A percentile compares a stretch with the other conserved stretches of the same genome.
Evolutionary conservation across 148 eudicot genomes (phyloP).

Genomic region (Persicaria tinctoria): DNA sequence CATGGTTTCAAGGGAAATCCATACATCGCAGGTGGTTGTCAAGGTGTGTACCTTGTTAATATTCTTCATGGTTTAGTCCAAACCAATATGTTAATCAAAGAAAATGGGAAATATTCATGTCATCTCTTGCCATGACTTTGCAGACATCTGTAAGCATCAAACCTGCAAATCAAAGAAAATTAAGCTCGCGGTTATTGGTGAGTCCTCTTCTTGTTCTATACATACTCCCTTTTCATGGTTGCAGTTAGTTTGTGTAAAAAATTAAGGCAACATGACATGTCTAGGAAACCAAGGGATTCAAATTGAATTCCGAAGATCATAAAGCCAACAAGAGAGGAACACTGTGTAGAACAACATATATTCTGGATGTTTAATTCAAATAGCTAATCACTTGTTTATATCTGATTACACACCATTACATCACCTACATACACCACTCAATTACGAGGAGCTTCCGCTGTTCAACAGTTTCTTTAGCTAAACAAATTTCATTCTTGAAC

Average conservation of each 20-base stretch:
- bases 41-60: constrained; percentile 7
- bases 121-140: neutral
- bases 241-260: too few relatives aligned
- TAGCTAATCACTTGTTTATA: too few relatives aligned
- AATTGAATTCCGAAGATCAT: too few relatives aligned
- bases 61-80: neutral
- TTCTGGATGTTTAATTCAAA: too few relatives aligned
- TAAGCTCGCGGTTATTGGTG: constrained; percentile 10
- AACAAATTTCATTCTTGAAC: neutral
- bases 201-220: neutral
- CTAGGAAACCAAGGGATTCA: too few relatives aligned
- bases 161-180: constrained; percentile 1
- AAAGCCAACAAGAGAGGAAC: too few relatives aligned
- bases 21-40: constrained; percentile 14
- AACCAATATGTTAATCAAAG: neutral
- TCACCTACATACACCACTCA: too few relatives aligned
- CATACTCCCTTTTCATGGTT: too few relatives aligned
- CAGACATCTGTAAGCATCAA: constrained; percentile 3
- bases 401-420: too few relatives aligned
- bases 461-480: neutral
- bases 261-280: too few relatives aligned
- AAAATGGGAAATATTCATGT: neutral
- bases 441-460: too few relatives aligned
- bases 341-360: too few relatives aligned
- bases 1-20: constrained; percentile 20